Base-by-base conservation (phyloP, 768 basidiomycete genomes). In the Podaxis sp. region DNA sequence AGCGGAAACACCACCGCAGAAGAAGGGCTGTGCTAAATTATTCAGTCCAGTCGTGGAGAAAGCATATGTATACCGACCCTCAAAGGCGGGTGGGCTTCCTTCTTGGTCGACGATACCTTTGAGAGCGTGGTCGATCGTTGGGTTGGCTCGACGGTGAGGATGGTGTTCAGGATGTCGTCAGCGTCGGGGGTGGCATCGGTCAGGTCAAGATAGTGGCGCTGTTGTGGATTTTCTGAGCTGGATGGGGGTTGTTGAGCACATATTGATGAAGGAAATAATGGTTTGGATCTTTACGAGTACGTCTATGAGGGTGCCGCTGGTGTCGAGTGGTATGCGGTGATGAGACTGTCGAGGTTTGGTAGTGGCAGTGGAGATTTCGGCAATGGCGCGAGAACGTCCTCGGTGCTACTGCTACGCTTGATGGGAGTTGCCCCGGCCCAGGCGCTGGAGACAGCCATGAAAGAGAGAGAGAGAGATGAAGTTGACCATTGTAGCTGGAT, bases 281-380 rank as follows among this genome's bases (percentile, higher is more conserved):
- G 13, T 1, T 13, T 14, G n/a, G 38, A 40, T 32, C 11, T 62
- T 2, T 48, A 72, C 72, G 25, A 73, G 52, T 13, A 70, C 72
- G 25, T 57, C 63, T 25, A 55, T 9, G 42, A 71, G 64, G 32
- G 61, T 66, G 38, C 69, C 70, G 4, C 71, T 71, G 42, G 68
- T 69, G 68, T 69, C 32, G 36, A 23, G 0, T 73, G 74, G 66
- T 71, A 74, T 2, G 65, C 69, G 1, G 53, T 68, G 57, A 73
- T n/a, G n/a, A n/a, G n/a, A n/a, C n/a, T n/a, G n/a, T n/a, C n/a
- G n/a, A n/a, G n/a, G n/a, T n/a, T n/a, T n/a, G n/a, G n/a, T n/a
- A n/a, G n/a, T n/a, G n/a, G n/a, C n/a, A n/a, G n/a, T n/a, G n/a
- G n/a, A n/a, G n/a, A n/a, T 68, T 5, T 32, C 62, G 2, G 64